Base-by-base conservation (phyloP, 2,329 filamentous ascomycete species). In the Colletotrichum eleusines region DNA sequence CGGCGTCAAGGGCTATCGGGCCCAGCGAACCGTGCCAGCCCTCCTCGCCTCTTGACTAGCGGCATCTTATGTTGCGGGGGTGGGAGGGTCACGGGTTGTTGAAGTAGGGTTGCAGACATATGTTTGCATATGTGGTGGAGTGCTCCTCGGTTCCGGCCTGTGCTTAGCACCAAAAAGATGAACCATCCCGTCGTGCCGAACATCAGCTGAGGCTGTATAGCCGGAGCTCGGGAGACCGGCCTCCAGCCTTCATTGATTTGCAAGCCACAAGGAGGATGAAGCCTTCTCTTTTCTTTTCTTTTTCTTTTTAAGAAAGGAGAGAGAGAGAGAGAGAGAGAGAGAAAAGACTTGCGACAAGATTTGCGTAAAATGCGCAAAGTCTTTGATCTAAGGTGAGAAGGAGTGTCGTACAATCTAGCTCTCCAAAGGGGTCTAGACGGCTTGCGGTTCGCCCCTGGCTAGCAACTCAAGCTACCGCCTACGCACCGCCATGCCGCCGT, bases 21-120 rank as follows among this genome's bases (percentile, higher is more conserved):
- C 53, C 66, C 44, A 35, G 54, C 44, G 66, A 69, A 53, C 61
- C 61, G 46, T 65, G 28, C 35, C 23, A 28, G n/a, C 3, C n/a
- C 31, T 16, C 51, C 18, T 54, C 38, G 48, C 48, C 48, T 66
- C 42, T 18, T 46, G 35, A 33, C 60, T 44, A 65, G 61, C 51
- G 12, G 60, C 66, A 51, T 55, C 35, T 38, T 46, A 33, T 40
- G 44, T 23, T 66, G 54, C 63, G 44, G 53, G n/a, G 16, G 66
- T 33, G n/a, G 31, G 23, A 38, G 26, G 44, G 66, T 69, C 66
- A 69, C 66, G 66, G 61, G 66, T 65, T 58, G 28, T 59, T 20
- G 50, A 46, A 54, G 61, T 14, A 59, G 53, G 66, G 61, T 14
- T 58, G 42, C 8, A 46, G 6, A 12, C 38, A 31, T 54, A 20